phyloP scores from a whole-genome alignment of 768 basidiomycete genomes.

The Suillus alpinus region DNA sequence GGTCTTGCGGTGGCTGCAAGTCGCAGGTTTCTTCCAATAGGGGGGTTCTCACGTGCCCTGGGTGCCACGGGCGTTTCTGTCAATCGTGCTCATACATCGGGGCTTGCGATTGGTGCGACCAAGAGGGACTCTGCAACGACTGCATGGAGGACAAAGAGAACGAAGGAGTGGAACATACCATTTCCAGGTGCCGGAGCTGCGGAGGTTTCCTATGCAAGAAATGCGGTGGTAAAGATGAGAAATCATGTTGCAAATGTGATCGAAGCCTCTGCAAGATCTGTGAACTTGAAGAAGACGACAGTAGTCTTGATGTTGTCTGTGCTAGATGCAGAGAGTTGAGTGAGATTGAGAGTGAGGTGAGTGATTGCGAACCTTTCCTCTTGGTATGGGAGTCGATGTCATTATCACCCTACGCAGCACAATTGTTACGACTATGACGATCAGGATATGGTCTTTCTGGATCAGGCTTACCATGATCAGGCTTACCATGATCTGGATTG shows the following conservation, averaged over 20 bases:
- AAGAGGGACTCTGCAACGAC: not conserved
- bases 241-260: not conserved
- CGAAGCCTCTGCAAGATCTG: not conserved
- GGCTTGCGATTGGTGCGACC: not conserved
- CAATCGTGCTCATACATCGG: not conserved
- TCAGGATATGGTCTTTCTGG: too few species aligned
- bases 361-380: not conserved
- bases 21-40: not conserved
- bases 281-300: not conserved
- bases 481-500: too few species aligned
- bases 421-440: too few species aligned
- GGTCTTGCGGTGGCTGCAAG: slow-evolving; percentile 1
- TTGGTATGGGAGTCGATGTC: not conserved
- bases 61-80: not conserved
- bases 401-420: not conserved
- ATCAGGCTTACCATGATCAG: too few species aligned
- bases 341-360: not conserved
- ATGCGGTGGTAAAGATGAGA: not conserved
- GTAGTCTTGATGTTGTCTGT: too few species aligned
- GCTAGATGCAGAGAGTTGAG: too few species aligned
- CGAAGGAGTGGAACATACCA: not conserved
- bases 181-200: not conserved
- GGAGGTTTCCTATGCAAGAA: not conserved
- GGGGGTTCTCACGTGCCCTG: not conserved
- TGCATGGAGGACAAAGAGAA: not conserved